Evolutionary conservation across 2,329 filamentous ascomycete genomes (phyloP), one percentile per base, ranked within the genome.

Genomic region (Chrysosporium keratinophilum): DNA sequence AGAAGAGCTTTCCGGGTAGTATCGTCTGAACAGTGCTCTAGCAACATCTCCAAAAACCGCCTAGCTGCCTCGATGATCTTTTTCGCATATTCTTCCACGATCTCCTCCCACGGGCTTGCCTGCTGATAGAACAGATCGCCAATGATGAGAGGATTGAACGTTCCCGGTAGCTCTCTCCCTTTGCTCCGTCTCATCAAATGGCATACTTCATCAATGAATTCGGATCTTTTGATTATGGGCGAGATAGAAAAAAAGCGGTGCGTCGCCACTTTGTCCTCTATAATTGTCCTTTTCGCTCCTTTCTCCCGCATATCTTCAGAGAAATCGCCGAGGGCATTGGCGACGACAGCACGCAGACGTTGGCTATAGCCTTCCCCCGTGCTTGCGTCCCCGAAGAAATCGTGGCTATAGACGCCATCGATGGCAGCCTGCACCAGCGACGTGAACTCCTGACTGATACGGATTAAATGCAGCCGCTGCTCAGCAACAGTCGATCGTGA

Each of bases 121-220:
- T 85, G 81, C 34, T 82, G 73, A 15, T 67, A 69, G 61, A 85
- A 85, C 0, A 86, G 63, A n/a, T 83, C 75, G 0, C 70, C 68
- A 0, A 84, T 73, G 6, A 84, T 66, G 44, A 79, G 62, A 0
- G 81, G 76, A 50, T 82, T 81, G 65, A 80, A 83, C 0, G 71
- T 78, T 0, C 81, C 81, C 0, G 79, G 78, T 0, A 85, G 67
- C 61, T 85, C 82, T 6, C 74, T 65, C 1, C 74, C 76, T 15
- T 78, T 69, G 12, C 63, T 72, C 23, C 68, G 67, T 20, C 63
- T 57, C 56, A 78, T 64, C 2, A 71, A 63, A 0, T 63, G 58
- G 23, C 67, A 50, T 1, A 75, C 69, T 58, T 73, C 68, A 1
- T 63, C 48, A 5, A 78, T 62, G 45, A 69, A 74, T 7, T 70